Evolutionary conservation across 1,284 basidiomycete species (phyloP).

Genomic region (Malassezia vespertilionis): DNA sequence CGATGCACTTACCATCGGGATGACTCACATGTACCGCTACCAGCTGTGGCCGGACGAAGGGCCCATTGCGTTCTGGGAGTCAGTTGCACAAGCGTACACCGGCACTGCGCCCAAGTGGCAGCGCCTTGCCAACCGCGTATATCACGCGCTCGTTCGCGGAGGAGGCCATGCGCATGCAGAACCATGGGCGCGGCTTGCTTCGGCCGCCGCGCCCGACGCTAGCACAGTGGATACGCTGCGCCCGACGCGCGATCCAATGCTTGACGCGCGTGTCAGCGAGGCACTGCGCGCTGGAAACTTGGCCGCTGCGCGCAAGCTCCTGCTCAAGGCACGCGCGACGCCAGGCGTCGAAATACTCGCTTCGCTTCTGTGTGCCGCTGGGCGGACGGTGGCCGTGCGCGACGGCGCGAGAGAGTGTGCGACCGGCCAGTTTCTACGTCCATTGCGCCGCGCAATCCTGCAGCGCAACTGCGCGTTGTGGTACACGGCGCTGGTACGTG

Average conservation of each 20-base stretch:
- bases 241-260: not conserved
- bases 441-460: slow-evolving; percentile 6
- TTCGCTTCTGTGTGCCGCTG: slow-evolving; percentile 5
- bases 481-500: slow-evolving; percentile 13
- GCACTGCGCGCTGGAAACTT: slow-evolving; percentile 4
- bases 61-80: not conserved
- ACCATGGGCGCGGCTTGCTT: not conserved
- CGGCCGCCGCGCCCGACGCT: not conserved
- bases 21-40: slow-evolving; percentile 6
- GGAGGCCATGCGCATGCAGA: not conserved
- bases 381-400: not conserved
- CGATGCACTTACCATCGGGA: not conserved
- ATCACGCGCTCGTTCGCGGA: not conserved
- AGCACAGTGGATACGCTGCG: not conserved
- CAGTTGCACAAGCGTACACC: not conserved
- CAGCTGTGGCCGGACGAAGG: not conserved
- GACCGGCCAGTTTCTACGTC: slow-evolving; percentile 11
- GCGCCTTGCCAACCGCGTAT: not conserved
- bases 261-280: not conserved
- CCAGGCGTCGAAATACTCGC: slow-evolving; percentile 9
- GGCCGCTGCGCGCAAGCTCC: slow-evolving; percentile 3
- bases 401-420: slow-evolving; percentile 1
- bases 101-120: not conserved
- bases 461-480: slow-evolving; percentile 1
- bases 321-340: not conserved